Evolutionary conservation across 805 yeast genomes (phyloP).

Genomic region (Yamadazyma olivae): DNA sequence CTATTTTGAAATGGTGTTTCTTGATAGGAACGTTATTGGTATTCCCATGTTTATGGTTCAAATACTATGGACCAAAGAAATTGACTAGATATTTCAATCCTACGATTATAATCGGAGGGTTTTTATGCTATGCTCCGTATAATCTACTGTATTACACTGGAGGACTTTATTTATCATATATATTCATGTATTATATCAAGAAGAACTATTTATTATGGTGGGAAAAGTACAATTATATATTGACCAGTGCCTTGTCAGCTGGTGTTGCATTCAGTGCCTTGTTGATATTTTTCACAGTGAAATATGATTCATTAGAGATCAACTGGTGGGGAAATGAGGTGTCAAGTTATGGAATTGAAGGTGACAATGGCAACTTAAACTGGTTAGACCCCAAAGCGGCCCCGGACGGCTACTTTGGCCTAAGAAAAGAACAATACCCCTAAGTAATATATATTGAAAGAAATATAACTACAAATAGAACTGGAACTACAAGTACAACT

Average conservation of each 20-base stretch:
- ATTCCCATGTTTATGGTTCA: constrained; percentile 35
- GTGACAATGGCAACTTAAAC: constrained; percentile 17
- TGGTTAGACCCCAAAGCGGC: constrained; percentile 32
- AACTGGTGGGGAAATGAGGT: constrained; percentile 66
- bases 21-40: constrained; percentile 47
- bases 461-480: not conserved
- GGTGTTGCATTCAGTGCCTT: constrained; percentile 65
- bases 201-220: constrained; percentile 54
- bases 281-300: constrained; percentile 53
- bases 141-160: constrained; percentile 54
- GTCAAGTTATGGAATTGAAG: constrained; percentile 34
- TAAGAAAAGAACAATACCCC: constrained; percentile 22
- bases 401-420: constrained; percentile 30
- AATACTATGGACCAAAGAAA: constrained; percentile 30
- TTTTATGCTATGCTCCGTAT: constrained; percentile 48
- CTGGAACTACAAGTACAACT: not conserved
- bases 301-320: constrained; percentile 40
- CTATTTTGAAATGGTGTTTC: constrained; percentile 57
- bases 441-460: too few relatives aligned
- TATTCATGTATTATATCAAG: constrained; percentile 55
- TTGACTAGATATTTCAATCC: constrained; percentile 48
- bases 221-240: constrained; percentile 69
- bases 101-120: constrained; percentile 50
- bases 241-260: constrained; percentile 55
- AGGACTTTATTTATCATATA: constrained; percentile 54